phyloP scores from a whole-genome alignment of 2,329 filamentous ascomycete genomes.

The Neophaeococcomyces aloes region DNA sequence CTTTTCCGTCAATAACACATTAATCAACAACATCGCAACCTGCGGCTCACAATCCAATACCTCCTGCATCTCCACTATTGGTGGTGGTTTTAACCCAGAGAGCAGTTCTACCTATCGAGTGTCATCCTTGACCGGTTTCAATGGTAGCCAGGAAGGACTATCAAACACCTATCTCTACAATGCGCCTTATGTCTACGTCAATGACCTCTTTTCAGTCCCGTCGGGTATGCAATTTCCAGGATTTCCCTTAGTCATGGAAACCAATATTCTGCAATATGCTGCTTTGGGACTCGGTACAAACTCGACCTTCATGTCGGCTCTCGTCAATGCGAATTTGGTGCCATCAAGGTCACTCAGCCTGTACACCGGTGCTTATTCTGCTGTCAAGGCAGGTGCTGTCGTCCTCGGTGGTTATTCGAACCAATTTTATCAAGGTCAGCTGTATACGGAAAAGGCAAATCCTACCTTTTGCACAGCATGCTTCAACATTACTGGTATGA shows the following conservation, averaged over 20 bases:
- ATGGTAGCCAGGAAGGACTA: slow-evolving; percentile 10
- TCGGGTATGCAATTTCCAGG: not conserved
- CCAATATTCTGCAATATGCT: not conserved
- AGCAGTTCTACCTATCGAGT: slow-evolving; percentile 12
- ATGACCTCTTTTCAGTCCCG: slow-evolving; percentile 12
- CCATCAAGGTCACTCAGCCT: slow-evolving; percentile 18
- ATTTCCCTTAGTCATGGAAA: not conserved
- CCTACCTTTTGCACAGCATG: not conserved
- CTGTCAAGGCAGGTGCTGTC: slow-evolving; percentile 14
- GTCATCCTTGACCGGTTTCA: slow-evolving; percentile 15
- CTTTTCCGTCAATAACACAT: slow-evolving; percentile 13
- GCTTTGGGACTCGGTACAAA: slow-evolving; percentile 14
- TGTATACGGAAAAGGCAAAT: slow-evolving; percentile 9
- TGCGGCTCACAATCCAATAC: slow-evolving; percentile 17
- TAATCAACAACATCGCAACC: slow-evolving; percentile 16
- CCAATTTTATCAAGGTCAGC: slow-evolving; percentile 13
- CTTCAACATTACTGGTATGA: slow-evolving; percentile 12
- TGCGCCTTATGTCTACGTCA: slow-evolving; percentile 16
- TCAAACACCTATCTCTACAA: slow-evolving; percentile 4
- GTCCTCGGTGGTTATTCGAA: slow-evolving; percentile 20
- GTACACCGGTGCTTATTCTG: slow-evolving; percentile 14
- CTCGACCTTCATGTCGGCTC: slow-evolving; percentile 14
- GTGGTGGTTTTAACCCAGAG: slow-evolving; percentile 17
- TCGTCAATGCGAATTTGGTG: slow-evolving; percentile 10
- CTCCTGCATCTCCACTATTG: slow-evolving; percentile 13